These are phyloP conservation scores for Zarea fungicola DNA, from an alignment of 2,329 filamentous ascomycete species.

Conservation along the genomic window DNA sequence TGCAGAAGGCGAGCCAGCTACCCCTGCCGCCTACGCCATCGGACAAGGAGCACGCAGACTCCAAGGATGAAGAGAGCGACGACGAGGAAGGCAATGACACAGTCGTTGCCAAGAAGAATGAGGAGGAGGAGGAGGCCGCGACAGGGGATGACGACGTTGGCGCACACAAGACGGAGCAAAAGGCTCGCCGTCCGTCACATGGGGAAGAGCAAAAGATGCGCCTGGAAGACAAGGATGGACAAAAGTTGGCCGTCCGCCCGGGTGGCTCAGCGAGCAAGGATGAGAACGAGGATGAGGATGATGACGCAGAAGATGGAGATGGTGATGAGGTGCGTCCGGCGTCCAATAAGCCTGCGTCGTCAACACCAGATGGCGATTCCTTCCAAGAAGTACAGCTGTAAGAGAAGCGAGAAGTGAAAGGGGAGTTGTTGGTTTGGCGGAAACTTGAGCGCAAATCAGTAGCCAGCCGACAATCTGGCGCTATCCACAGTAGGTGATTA, in stretches of 20 bases:
- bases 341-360: constrained; percentile 34
- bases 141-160: too few species aligned
- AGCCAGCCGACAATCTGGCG: too few species aligned
- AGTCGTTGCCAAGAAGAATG: too few species aligned
- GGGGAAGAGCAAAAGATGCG: constrained; percentile 52
- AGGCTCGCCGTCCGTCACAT: constrained; percentile 22
- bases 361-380: constrained; percentile 53
- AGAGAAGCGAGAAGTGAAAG: background rate
- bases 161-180: constrained; percentile 29
- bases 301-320: constrained; percentile 25
- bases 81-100: too few species aligned
- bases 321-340: constrained; percentile 27
- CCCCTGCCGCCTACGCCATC: constrained; percentile 14
- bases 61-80: constrained; percentile 20
- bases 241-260: constrained; percentile 48
- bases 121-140: constrained; percentile 18
- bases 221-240: constrained; percentile 49
- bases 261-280: constrained; percentile 18
- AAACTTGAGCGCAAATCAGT: too few species aligned
- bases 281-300: constrained; percentile 25
- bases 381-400: constrained; percentile 61
- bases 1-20: constrained; percentile 32
- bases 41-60: constrained; percentile 17
- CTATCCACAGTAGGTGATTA: too few species aligned
- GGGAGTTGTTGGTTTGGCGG: too few species aligned